A percentile compares a stretch with the other conserved stretches of the same genome.
Evolutionary conservation across 257 asterid species (phyloP).

Genomic region (Mentha longifolia): DNA sequence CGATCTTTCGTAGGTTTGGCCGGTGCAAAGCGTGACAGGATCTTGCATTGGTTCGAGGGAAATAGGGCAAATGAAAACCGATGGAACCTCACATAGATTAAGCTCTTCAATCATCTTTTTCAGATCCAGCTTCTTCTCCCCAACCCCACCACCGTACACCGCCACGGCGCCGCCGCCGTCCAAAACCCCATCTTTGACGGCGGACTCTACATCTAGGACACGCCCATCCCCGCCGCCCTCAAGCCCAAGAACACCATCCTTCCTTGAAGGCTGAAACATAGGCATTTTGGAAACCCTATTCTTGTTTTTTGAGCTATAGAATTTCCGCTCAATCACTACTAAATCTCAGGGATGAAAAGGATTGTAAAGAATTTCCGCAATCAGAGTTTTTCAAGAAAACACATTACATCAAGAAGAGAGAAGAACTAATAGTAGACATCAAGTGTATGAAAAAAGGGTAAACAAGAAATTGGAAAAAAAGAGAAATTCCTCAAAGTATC

Average conservation of each 20-base stretch:
- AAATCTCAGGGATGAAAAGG: slow-evolving; percentile 19
- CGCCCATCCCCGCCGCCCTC: slow-evolving; percentile 55
- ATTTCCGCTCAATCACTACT: not conserved
- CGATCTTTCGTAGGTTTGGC: slow-evolving; percentile 78
- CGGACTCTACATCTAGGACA: slow-evolving; percentile 53
- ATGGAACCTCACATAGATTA: slow-evolving; percentile 61
- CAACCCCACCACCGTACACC: slow-evolving; percentile 40
- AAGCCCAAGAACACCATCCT: slow-evolving; percentile 44
- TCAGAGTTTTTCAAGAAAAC: slow-evolving; percentile 37
- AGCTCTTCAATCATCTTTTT: slow-evolving; percentile 75
- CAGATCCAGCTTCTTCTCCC: slow-evolving; percentile 67
- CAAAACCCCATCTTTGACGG: slow-evolving; percentile 60
- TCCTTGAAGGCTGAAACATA: slow-evolving; percentile 54
- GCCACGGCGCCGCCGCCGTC: slow-evolving; percentile 50
- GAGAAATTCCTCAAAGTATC: slow-evolving; percentile 38
- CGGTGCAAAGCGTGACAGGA: slow-evolving; percentile 86
- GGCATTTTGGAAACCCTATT: slow-evolving; percentile 49
- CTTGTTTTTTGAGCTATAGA: not conserved
- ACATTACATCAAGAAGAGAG: slow-evolving; percentile 30
- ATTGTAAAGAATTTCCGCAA: slow-evolving; percentile 33
- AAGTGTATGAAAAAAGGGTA: slow-evolving; percentile 40
- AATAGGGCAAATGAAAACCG: slow-evolving; percentile 73
- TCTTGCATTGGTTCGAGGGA: slow-evolving; percentile 80
- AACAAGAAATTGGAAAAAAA: slow-evolving; percentile 24
- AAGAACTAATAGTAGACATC: slow-evolving; percentile 28